These are phyloP conservation scores for Immersiporthe knoxdaviesiana DNA, from an alignment of 2,329 filamentous ascomycete genomes.

Conservation along the genomic window DNA sequence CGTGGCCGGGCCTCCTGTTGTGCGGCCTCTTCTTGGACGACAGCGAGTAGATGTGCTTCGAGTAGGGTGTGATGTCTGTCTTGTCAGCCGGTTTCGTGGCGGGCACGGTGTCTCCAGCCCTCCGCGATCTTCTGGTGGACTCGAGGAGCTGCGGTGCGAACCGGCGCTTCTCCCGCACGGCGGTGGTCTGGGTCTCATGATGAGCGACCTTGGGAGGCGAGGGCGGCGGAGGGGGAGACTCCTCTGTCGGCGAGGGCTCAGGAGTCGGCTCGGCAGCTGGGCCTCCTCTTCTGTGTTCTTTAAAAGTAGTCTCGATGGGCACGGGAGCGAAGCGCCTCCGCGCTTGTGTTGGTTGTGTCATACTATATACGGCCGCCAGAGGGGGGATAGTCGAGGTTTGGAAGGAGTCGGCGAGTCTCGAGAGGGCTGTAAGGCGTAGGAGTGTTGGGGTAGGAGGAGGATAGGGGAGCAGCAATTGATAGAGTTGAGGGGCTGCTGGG, in stretches of 20 bases:
- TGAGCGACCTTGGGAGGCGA: constrained; percentile 31
- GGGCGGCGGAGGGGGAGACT: constrained; percentile 44
- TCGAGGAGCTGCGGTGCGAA: constrained; percentile 84
- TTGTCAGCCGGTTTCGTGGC: constrained; percentile 68
- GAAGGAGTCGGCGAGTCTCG: neutral
- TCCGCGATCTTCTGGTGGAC: constrained; percentile 72
- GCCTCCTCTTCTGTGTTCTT: constrained; percentile 55
- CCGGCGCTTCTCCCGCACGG: constrained; percentile 44
- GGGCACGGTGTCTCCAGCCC: constrained; percentile 65
- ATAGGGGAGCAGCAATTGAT: neutral
- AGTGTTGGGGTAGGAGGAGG: neutral
- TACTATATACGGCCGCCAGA: constrained; percentile 31
- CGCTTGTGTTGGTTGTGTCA: constrained; percentile 46
- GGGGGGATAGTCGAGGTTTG: neutral
- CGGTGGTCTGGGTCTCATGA: constrained; percentile 28
- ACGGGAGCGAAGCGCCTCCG: constrained; percentile 68
- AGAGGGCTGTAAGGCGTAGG: neutral
- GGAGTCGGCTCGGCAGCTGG: constrained; percentile 55
- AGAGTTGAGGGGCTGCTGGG: neutral
- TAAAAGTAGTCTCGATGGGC: constrained; percentile 73
- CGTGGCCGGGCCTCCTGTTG: constrained; percentile 44
- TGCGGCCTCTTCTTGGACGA: constrained; percentile 47
- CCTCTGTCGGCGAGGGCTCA: constrained; percentile 55
- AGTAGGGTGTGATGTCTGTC: constrained; percentile 71
- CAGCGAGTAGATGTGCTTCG: constrained; percentile 62